phyloP scores from a whole-genome alignment of 2,329 filamentous ascomycete species.

The Colletotrichum sp. region DNA sequence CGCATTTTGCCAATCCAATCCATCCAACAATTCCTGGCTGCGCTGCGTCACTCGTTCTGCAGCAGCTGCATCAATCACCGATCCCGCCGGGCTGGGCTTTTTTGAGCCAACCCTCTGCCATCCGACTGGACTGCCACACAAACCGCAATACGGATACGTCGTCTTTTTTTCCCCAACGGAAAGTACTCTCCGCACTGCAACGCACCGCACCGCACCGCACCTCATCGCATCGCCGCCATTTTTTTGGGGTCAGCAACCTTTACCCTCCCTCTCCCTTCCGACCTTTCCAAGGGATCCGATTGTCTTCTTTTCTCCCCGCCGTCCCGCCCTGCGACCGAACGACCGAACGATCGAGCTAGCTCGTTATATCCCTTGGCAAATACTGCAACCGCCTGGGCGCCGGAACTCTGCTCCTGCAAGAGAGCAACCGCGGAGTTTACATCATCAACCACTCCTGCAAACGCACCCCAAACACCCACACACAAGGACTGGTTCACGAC shows the following conservation, averaged over 20 bases:
- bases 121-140: neutral
- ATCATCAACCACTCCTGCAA: neutral
- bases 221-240: neutral
- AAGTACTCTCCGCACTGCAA: neutral
- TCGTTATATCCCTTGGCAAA: neutral
- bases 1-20: neutral
- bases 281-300: conserved; percentile 8
- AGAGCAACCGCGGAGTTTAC: neutral
- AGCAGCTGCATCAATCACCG: conserved; percentile 13
- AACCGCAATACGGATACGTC: neutral
- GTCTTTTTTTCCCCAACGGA: conserved; percentile 9
- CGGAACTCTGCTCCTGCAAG: conserved; percentile 10
- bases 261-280: neutral
- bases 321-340: neutral
- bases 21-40: neutral
- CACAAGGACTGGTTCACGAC: conserved; percentile 2
- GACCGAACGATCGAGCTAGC: neutral
- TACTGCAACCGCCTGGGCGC: conserved; percentile 1
- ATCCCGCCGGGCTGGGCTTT: neutral
- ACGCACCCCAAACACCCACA: neutral
- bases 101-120: neutral
- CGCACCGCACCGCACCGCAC: neutral
- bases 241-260: neutral
- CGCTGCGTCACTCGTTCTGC: conserved; percentile 17
- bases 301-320: neutral